Evolutionary conservation across 352 stramenopile species (phyloP).

Genomic region (Elongisporangium senticosum): DNA sequence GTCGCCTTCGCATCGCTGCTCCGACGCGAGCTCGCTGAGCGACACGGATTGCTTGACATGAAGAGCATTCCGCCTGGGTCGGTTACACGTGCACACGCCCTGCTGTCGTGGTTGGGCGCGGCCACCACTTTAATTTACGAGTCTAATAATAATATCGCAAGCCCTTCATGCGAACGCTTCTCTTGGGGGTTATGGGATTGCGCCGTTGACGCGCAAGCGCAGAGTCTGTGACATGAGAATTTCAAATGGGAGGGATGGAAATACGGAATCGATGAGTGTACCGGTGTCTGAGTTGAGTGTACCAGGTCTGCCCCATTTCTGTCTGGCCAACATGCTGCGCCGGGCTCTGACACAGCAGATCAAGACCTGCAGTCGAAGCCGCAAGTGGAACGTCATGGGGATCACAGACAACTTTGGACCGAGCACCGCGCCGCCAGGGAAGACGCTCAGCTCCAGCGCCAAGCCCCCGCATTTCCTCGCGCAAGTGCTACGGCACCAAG

Average conservation of each 20-base stretch:
- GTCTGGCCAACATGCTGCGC: not conserved
- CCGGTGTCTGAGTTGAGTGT: not conserved
- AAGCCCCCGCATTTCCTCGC: conserved; percentile 17
- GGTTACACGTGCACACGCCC: not conserved
- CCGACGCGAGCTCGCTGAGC: conserved; percentile 32
- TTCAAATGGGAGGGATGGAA: not conserved
- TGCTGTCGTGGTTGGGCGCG: no score
- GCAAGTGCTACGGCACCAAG: conserved; percentile 17
- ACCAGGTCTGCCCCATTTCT: not conserved
- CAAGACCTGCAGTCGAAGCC: not conserved
- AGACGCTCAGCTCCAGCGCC: not conserved
- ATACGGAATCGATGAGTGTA: not conserved
- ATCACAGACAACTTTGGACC: not conserved
- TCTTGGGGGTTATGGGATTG: not conserved
- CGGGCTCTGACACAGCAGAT: not conserved
- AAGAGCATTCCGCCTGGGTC: conserved; percentile 2
- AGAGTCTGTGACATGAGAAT: not conserved
- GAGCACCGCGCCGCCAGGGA: not conserved
- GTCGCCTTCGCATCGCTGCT: conserved; percentile 45
- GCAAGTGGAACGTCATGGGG: not conserved
- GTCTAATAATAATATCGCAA: not conserved
- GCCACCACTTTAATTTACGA: not conserved
- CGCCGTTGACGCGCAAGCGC: not conserved
- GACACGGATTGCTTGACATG: conserved; percentile 51
- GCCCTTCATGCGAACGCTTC: not conserved